phyloP scores from a whole-genome alignment of 116 monocot genomes.

The Iris pallida region DNA sequence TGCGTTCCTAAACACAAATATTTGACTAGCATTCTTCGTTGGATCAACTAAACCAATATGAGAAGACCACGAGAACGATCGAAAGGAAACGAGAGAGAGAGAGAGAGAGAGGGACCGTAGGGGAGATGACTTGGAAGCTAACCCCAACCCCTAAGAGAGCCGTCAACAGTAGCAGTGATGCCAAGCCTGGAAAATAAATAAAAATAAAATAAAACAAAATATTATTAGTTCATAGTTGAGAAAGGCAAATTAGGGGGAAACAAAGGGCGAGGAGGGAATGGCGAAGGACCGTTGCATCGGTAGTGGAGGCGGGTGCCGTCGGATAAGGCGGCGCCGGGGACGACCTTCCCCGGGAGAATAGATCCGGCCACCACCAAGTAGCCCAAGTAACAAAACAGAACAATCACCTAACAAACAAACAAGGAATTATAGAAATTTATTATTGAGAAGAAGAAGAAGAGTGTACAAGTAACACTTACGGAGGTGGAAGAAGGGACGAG shows the following conservation, averaged over 20 bases:
- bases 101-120: slow-evolving; percentile 33
- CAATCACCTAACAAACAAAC: slow-evolving; percentile 24
- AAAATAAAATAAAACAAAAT: background rate
- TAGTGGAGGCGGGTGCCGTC: slow-evolving; percentile 86
- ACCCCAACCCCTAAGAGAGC: slow-evolving; percentile 39
- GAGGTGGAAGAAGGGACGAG: slow-evolving; percentile 45
- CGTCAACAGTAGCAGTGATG: slow-evolving; percentile 45
- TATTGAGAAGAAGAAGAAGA: background rate
- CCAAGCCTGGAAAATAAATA: slow-evolving; percentile 33
- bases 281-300: slow-evolving; percentile 78
- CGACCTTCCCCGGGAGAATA: slow-evolving; percentile 76
- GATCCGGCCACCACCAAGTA: slow-evolving; percentile 65
- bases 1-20: too few species aligned
- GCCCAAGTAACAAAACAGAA: slow-evolving; percentile 54
- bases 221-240: background rate
- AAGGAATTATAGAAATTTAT: background rate
- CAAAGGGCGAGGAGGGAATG: background rate
- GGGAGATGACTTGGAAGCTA: slow-evolving; percentile 46
- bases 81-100: too few species aligned
- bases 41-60: too few species aligned
- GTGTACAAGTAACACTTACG: slow-evolving; percentile 14
- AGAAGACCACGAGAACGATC: too few species aligned
- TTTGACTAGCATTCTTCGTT: too few species aligned
- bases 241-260: background rate
- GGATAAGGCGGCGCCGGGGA: slow-evolving; percentile 72